Evolutionary conservation across 202 grass and related monocot genomes (phyloP), one percentile per base, ranked within the genome.

Genomic region (Cymbopogon flexuosus): DNA sequence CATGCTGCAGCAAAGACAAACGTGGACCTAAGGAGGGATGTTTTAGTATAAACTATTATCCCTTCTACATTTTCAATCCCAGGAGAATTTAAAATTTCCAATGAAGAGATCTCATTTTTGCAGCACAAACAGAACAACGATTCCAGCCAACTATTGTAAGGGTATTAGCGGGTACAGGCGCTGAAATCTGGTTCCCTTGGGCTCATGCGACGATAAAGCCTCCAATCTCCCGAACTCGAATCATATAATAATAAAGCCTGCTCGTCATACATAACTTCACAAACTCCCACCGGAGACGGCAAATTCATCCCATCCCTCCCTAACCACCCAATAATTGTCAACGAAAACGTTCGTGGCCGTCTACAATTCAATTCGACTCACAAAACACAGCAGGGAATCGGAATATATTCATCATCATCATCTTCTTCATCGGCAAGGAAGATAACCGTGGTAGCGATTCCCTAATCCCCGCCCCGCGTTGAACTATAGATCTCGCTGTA

Each of bases 401-500:
- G 39, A 73, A 18, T 71, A 47, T 23, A 18, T 45, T 62, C 24
- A 12, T 35, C 2, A 23, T 33, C 31, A 33, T 33, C 31, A 37
- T 37, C 37, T 9, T 35, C 1, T 18, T 33, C 31, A 33, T 33
- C 31, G 6, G 7, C 37, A 16, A 36, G n/a, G 70, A 19, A 3
- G 18, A 63, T 34, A 49, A 46, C 30, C 43, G 27, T 12, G 8
- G 27, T 11, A 34, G 27, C 58, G 34, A 3, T 63, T 70, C 18
- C 54, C 3, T 22, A 8, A 72, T 66, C 77, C 11, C 33, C 33
- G 0, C 2, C 60, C 63, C 19, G 21, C 6, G 43, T 52, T 39
- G 22, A 19, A 19, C 40, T 56, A 75, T 56, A 75, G 83, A 89
- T 86, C 68, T 61, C 72, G 19, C 15, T 4, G 19, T 6, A 31